phyloP scores from a whole-genome alignment of 1,284 basidiomycete genomes.

The Cutaneotrichosporon sp. region DNA sequence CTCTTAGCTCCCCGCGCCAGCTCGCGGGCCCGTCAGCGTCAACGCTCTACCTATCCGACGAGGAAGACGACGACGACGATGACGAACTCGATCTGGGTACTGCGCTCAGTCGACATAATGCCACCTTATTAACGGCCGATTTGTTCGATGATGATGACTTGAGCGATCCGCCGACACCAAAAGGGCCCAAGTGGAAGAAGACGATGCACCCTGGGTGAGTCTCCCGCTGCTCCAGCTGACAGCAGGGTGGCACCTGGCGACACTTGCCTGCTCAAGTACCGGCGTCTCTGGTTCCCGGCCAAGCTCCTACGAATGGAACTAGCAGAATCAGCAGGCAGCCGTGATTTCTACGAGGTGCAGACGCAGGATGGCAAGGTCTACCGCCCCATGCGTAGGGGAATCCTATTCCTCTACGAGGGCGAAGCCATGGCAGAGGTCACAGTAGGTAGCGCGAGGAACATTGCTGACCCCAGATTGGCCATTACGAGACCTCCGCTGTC shows the following conservation, averaged over 20 bases:
- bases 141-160: not conserved
- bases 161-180: not conserved
- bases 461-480: not conserved
- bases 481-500: not conserved
- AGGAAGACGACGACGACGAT: constrained; percentile 5
- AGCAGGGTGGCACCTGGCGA: constrained; percentile 9
- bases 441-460: constrained; percentile 20
- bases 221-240: not conserved
- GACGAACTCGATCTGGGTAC: constrained; percentile 9
- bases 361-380: constrained; percentile 18
- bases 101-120: not conserved
- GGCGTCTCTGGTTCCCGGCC: constrained; percentile 13
- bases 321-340: constrained; percentile 17
- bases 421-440: constrained; percentile 25
- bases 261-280: constrained; percentile 11
- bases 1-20: not conserved
- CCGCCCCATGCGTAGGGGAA: constrained; percentile 11
- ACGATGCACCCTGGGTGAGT: constrained; percentile 9
- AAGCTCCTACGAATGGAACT: constrained; percentile 21
- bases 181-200: not conserved
- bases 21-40: not conserved
- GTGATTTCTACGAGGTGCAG: constrained; percentile 25
- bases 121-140: not conserved
- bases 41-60: not conserved
- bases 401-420: constrained; percentile 29